Evolutionary conservation across 2,329 filamentous ascomycete species (phyloP).

Genomic region (Ophiobolus disseminans): DNA sequence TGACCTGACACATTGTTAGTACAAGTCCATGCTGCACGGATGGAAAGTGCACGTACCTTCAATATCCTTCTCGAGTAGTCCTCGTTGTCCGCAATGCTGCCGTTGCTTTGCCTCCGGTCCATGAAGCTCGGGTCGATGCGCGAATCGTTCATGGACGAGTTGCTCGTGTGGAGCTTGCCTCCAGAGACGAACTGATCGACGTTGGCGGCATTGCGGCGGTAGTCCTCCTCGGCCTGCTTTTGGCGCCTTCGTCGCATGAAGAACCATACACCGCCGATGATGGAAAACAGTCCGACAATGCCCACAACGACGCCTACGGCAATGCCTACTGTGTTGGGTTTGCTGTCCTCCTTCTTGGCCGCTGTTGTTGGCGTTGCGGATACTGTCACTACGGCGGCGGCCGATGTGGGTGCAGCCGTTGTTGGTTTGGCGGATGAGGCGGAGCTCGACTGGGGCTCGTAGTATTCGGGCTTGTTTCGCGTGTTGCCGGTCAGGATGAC

Average conservation of each 20-base stretch:
- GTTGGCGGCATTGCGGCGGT: constrained; percentile 79
- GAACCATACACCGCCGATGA: constrained; percentile 74
- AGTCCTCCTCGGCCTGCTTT: constrained; percentile 81
- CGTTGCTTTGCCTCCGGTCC: constrained; percentile 85
- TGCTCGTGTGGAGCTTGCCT: constrained; percentile 67
- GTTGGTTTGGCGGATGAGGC: constrained; percentile 25
- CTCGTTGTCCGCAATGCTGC: constrained; percentile 95
- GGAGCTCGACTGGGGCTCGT: constrained; percentile 31
- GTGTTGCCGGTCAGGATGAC: constrained; percentile 61
- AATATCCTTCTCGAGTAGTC: constrained; percentile 96
- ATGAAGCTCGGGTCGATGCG: constrained; percentile 84
- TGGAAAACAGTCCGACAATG: constrained; percentile 71
- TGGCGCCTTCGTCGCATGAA: constrained; percentile 78
- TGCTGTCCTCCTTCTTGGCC: constrained; percentile 42
- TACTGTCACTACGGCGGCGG: constrained; percentile 48
- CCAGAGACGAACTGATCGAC: constrained; percentile 74
- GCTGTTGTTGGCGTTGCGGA: constrained; percentile 19
- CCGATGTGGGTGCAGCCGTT: constrained; percentile 20
- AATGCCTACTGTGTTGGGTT: constrained; percentile 79
- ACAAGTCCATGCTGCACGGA: constrained; percentile 2
- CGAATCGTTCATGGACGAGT: constrained; percentile 77
- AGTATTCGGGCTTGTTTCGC: constrained; percentile 47
- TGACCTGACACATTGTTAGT: constrained; percentile 39
- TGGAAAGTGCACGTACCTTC: constrained; percentile 66
- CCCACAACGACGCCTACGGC: constrained; percentile 88